Conservation (phyloP, 176 grass and related monocot species). For the Urochloa ruziziensis region DNA sequence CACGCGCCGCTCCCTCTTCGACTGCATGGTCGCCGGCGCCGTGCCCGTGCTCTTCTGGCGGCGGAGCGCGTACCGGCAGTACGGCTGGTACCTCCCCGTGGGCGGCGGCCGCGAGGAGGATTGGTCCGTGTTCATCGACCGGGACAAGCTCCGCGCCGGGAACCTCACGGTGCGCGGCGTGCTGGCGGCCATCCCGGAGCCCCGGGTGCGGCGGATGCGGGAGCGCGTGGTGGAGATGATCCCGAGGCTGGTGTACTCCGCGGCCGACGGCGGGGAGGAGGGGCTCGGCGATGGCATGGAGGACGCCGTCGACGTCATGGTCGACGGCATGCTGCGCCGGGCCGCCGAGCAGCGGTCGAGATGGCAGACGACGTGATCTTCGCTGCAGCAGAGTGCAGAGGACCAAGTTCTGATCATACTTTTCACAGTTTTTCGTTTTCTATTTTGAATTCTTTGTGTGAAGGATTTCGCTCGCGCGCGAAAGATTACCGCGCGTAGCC, state of each 20-base stretch:
- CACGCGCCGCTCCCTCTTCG: constrained; percentile 86
- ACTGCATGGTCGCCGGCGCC: constrained; percentile 88
- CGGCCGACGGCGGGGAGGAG: constrained; percentile 5
- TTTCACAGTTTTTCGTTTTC: not conserved
- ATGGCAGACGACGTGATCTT: constrained; percentile 28
- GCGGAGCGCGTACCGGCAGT: constrained; percentile 68
- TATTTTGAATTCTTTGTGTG: constrained; percentile 7
- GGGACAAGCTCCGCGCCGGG: constrained; percentile 54
- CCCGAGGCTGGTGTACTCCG: constrained; percentile 67
- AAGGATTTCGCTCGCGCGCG: not conserved
- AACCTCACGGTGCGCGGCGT: constrained; percentile 59
- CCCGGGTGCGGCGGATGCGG: constrained; percentile 54
- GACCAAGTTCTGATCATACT: constrained; percentile 15
- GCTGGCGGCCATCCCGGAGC: constrained; percentile 59
- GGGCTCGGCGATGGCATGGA: constrained; percentile 76
- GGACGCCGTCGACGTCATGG: constrained; percentile 70
- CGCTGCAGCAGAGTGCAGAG: not conserved
- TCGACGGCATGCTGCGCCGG: constrained; percentile 69
- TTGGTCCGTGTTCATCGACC: constrained; percentile 95
- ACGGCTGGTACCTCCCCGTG: constrained; percentile 68
- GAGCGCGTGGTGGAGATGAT: constrained; percentile 79
- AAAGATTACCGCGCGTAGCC: not conserved
- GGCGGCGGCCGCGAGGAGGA: constrained; percentile 34
- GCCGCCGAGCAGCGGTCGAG: constrained; percentile 35
- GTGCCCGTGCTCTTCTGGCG: constrained; percentile 89